Evolutionary conservation across 2,329 filamentous ascomycete species (phyloP), one percentile per base, ranked within the genome.

Genomic region (Cladosporium sp.): DNA sequence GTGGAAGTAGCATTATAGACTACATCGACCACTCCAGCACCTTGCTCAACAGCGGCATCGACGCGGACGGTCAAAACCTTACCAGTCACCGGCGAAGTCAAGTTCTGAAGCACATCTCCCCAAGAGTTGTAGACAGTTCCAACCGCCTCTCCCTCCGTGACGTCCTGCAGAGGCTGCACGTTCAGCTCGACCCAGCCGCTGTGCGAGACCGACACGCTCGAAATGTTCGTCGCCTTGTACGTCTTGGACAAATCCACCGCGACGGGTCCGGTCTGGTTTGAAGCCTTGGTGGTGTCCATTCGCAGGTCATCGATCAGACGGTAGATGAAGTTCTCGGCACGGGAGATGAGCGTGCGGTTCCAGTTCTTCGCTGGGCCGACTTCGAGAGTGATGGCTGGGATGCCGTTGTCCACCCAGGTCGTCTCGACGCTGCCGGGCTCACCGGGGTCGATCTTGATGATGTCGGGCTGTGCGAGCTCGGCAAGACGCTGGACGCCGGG

Each of bases 371-470:
- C 76, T 14, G 74, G 70, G 1, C 77, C 77, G 67, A 78, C 77
- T 60, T 79, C 77, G 8, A 79, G 73, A 0, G 77, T 79, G 48
- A 79, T 73, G 6, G 77, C 74, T 0, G 77, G 77, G 14, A 79
- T 70, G 5, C 71, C 69, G 65, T 75, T 70, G 58, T 74, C 68
- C 5, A 79, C 73, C 53, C 76, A 79, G 0, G 77, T 77, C 2
- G 77, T 79, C 62, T 79, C 77, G 54, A 79, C 78, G 32, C 72
- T 74, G 32, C 77, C 78, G 2, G 76, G 75, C 70, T 79, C 76
- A 34, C 77, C 77, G 14, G 72, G 67, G 28, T 79, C 78, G 61
- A 79, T 76, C 66, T 79, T 79, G 34, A 79, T 71, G 18, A 76
- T 76, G 65, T 79, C 76, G 18, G 77, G 77, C 56, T 77, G 75